Evolutionary conservation across 1,284 basidiomycete genomes (phyloP).

Genomic region (Sanghuangporus weigelae): DNA sequence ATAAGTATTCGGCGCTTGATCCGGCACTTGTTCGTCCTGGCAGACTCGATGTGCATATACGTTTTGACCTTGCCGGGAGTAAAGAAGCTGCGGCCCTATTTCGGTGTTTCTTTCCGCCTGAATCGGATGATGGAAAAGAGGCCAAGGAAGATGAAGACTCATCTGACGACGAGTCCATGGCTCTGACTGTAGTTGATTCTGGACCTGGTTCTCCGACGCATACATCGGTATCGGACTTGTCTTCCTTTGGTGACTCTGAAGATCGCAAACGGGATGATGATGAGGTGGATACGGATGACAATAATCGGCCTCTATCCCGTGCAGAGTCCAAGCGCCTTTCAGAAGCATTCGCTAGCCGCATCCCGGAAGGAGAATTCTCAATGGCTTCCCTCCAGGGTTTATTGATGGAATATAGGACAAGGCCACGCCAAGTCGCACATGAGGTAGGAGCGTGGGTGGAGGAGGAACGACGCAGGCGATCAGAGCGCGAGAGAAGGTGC

Average conservation of each 20-base stretch:
- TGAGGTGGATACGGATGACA: background rate
- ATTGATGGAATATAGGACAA: slow-evolving; percentile 63
- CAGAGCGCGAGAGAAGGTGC: background rate
- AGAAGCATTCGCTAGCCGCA: slow-evolving; percentile 45
- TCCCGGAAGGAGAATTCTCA: slow-evolving; percentile 64
- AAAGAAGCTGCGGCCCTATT: slow-evolving; percentile 63
- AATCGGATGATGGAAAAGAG: slow-evolving; percentile 5
- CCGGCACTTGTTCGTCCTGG: slow-evolving; percentile 73
- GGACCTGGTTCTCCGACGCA: background rate
- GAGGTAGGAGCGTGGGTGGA: slow-evolving; percentile 43
- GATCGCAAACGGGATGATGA: background rate
- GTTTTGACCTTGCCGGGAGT: slow-evolving; percentile 64
- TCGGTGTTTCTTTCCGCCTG: slow-evolving; percentile 56
- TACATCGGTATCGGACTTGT: background rate
- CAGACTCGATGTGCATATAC: slow-evolving; percentile 73
- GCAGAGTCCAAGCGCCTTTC: slow-evolving; percentile 42
- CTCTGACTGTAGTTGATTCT: background rate
- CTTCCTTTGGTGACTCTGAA: background rate
- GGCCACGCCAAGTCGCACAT: slow-evolving; percentile 52
- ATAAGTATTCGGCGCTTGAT: slow-evolving; percentile 62
- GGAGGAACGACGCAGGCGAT: slow-evolving; percentile 26
- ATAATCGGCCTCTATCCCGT: slow-evolving; percentile 26
- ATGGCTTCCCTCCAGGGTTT: slow-evolving; percentile 75
- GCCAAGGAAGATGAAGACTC: slow-evolving; percentile 12
- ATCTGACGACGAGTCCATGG: background rate